Base-by-base conservation (phyloP, 108 stramenopile genomes). In the Pseudonitzschia delicatissima region DNA sequence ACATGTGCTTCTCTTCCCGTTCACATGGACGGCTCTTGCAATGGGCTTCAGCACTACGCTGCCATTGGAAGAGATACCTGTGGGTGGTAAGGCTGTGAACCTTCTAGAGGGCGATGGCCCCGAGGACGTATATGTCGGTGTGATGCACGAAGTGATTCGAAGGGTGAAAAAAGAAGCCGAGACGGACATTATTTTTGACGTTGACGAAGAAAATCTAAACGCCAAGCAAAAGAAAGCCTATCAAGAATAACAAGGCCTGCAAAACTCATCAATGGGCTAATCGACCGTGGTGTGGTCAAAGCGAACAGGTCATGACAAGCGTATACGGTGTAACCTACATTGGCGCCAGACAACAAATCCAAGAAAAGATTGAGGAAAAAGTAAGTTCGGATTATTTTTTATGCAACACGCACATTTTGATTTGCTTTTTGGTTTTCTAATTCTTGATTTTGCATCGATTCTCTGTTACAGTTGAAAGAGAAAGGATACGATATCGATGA, bases 251-350 rank as follows among this genome's bases (percentile, higher is more conserved):
- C 40, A 66, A 75, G 42, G 66, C 81, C 3, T n/a, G 97, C 97
- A 13, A 86, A 77, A 36, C 79, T 96, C 25, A 83, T 97, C 33
- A 78, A 93, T 53, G 97, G 96, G 12, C 68, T 91, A 20, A 92
- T 99, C 62, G 88, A 88, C 62, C 87, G 99, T 35, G 97, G 98
- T 61, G 97, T 98, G 7, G 96, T 99, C 51, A 17, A 99, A 99
- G 76, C 87, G 98, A 74, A 99, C 99, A 45, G n/a, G 98, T 99
- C n/a, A 99, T 99, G 99, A 99, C 99, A 35, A 94, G 92, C 49
- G 99, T 99, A 7, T 99, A 99, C 65, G 99, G 99, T 29, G 99
- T 99, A 15, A 99, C 99, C 0, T 97, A 85, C 66, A 91, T 98
- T 42, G 99, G 99, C 12, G 99, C 99, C 3, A 81, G 92, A 28